Conservation (phyloP, 345 rosid genomes). For the Eucalyptus pumila region DNA sequence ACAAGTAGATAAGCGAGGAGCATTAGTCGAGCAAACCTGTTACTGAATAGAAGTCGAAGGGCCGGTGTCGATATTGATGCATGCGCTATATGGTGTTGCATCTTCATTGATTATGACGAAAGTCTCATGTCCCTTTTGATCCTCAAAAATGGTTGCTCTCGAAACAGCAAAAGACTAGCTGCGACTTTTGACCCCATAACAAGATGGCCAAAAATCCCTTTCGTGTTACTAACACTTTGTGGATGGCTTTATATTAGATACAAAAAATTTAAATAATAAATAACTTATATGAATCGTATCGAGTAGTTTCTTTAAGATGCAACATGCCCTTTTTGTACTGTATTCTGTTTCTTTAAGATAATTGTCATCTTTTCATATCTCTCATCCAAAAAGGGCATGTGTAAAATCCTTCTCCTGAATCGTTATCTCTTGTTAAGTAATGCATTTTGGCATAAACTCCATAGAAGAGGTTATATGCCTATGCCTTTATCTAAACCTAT, state of each 20-base stretch:
- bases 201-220: neutral
- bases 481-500: too few relatives aligned
- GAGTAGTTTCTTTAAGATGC: neutral
- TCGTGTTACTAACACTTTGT: neutral
- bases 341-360: too few relatives aligned
- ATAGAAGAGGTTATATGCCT: too few relatives aligned
- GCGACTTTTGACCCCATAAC: neutral
- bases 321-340: too few relatives aligned
- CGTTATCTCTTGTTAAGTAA: too few relatives aligned
- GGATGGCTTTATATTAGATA: neutral
- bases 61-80: neutral
- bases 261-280: neutral
- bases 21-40: neutral
- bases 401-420: too few relatives aligned
- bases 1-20: neutral
- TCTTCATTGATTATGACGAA: neutral
- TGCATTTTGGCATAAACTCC: too few relatives aligned
- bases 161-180: neutral
- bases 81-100: neutral
- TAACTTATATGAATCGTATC: neutral
- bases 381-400: too few relatives aligned
- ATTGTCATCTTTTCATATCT: too few relatives aligned
- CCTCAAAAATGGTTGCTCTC: neutral
- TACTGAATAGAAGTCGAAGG: neutral
- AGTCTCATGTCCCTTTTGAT: neutral